phyloP scores from a whole-genome alignment of 176 grass and related monocot genomes.

The Bothriochloa decipiens region DNA sequence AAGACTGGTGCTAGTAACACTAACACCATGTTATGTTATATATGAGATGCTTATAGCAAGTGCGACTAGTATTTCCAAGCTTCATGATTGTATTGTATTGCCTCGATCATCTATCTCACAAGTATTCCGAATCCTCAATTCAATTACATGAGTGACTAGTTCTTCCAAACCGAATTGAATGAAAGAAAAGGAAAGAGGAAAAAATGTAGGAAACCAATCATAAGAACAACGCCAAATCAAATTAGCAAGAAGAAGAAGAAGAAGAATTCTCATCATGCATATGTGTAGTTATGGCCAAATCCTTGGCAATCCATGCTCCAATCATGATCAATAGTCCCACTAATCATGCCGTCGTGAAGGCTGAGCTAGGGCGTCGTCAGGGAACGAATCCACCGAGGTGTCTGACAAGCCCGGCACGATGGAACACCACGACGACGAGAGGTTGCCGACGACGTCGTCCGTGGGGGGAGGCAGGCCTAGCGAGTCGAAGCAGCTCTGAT shows the following conservation, averaged over 20 bases:
- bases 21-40: not conserved
- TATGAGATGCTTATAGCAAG: not conserved
- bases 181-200: not conserved
- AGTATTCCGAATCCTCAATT: slow-evolving; percentile 42
- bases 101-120: slow-evolving; percentile 55
- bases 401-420: slow-evolving; percentile 52
- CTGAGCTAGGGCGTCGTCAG: slow-evolving; percentile 42
- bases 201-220: slow-evolving; percentile 30
- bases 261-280: not conserved
- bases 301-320: slow-evolving; percentile 65
- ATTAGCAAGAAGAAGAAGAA: not conserved
- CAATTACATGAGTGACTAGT: slow-evolving; percentile 43
- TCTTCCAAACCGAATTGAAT: slow-evolving; percentile 38
- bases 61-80: slow-evolving; percentile 10
- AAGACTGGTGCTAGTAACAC: not conserved
- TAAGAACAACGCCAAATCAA: slow-evolving; percentile 34
- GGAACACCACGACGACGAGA: slow-evolving; percentile 59
- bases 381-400: slow-evolving; percentile 48
- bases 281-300: slow-evolving; percentile 46
- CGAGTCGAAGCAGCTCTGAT: slow-evolving; percentile 60
- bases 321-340: slow-evolving; percentile 32
- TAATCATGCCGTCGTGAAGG: slow-evolving; percentile 43
- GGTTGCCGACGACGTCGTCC: slow-evolving; percentile 30
- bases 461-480: slow-evolving; percentile 42
- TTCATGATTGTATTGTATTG: slow-evolving; percentile 62